Conservation (phyloP, 306 rosid genomes). For the Luffa acutangula region DNA sequence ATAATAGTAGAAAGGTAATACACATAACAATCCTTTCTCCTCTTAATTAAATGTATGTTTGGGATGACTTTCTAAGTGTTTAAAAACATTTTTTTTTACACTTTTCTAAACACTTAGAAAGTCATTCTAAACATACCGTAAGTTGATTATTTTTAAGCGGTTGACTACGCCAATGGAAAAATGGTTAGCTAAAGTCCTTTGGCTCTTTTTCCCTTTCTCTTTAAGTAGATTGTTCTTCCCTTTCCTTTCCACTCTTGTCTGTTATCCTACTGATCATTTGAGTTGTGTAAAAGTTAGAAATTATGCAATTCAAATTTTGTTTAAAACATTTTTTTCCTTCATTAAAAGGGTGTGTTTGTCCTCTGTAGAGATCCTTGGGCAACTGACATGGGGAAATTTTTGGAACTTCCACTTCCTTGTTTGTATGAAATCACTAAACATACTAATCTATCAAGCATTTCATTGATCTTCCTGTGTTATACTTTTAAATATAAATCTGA, state of each 20-base stretch:
- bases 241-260: not conserved
- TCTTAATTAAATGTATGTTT: too few relatives aligned
- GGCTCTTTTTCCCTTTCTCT: not conserved
- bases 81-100: too few relatives aligned
- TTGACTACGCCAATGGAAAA: not conserved
- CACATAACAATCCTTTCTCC: too few relatives aligned
- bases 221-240: not conserved
- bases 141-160: not conserved
- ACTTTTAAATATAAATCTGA: not conserved
- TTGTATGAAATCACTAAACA: not conserved
- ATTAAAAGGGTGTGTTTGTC: not conserved
- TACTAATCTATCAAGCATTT: not conserved
- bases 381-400: not conserved
- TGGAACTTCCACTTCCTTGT: not conserved
- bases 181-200: not conserved
- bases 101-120: too few relatives aligned
- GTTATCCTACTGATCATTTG: not conserved
- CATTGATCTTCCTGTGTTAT: not conserved
- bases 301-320: not conserved
- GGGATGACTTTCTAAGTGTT: too few relatives aligned
- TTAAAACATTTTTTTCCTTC: not conserved
- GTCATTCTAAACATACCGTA: too few relatives aligned
- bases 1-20: too few relatives aligned
- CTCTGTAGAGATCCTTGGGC: not conserved
- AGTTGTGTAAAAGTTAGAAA: not conserved